Evolutionary conservation across 176 grass and related monocot genomes (phyloP).

Genomic region (Oryza meridionalis): DNA sequence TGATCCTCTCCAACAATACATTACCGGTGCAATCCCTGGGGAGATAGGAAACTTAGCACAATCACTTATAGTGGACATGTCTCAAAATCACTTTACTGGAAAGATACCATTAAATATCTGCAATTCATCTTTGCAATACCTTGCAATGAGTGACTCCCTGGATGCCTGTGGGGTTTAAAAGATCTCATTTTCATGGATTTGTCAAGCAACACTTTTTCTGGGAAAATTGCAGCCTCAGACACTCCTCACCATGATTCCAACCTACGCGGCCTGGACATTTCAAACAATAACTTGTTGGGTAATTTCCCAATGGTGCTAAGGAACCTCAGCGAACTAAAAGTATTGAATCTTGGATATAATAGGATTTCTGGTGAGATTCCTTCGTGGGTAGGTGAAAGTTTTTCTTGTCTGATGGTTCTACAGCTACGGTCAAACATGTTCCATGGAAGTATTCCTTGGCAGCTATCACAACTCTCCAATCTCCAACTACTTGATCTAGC

Average conservation of each 20-base stretch:
- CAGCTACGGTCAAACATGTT: no score
- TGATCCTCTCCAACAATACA: no score
- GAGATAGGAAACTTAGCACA: no score
- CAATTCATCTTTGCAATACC: no score
- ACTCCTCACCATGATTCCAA: no score
- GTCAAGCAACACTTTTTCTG: slow-evolving; percentile 27
- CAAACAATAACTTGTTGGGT: slow-evolving; percentile 34
- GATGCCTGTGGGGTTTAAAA: slow-evolving; percentile 27
- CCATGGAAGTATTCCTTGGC: background rate
- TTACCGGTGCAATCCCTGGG: no score
- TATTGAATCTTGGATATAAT: slow-evolving; percentile 21
- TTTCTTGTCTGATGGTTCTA: no score
- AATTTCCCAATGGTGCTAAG: background rate
- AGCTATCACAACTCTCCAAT: background rate
- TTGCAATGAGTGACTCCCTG: slow-evolving; percentile 4
- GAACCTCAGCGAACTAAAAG: no score
- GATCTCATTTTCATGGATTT: background rate
- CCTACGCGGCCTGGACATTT: background rate
- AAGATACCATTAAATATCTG: no score
- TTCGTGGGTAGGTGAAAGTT: slow-evolving; percentile 21
- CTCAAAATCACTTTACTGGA: background rate
- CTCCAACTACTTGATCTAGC: background rate
- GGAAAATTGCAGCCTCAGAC: background rate
- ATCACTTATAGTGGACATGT: no score
- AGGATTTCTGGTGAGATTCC: slow-evolving; percentile 17